Evolutionary conservation across 257 asterid species (phyloP), one percentile per base, ranked within the genome.

Genomic region (Thymus mandschuricus): DNA sequence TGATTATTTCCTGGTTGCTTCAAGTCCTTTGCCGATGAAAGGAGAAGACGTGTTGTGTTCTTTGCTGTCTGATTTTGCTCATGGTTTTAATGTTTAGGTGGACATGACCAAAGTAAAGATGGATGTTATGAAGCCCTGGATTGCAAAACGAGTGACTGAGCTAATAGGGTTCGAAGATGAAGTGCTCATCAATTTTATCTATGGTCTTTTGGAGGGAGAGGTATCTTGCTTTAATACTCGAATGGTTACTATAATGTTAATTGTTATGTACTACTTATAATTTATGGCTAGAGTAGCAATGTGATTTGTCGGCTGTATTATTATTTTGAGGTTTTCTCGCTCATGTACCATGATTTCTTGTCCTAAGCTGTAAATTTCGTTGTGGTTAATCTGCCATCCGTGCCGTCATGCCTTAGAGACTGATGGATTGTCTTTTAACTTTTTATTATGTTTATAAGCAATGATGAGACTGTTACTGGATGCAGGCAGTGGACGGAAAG

Each of bases 101-200:
- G 99, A 92, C 76, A 90, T 88, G 92, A 80, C 94, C 1, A 89
- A 89, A 74, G 96, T 95, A 69, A 89, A 90, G 88, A 75, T 95
- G 85, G 99, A 95, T 86, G 96, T 95, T 51, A 72, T 95, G 96
- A 92, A 79, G 79, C 99, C 99, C 1, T 92, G 41, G 99, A 95
- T 95, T 64, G 98, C 99, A 15, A 90, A 83, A 78, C 92, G 98
- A 30, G 98, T 89, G 6, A 95, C 98, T 28, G 99, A 95, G 86
- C 85, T 95, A n/a, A 87, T 95, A 58, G 98, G 99, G 3, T 92
- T 95, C 64, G 99, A 95, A 82, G 99, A 95, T 74, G 99, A 95
- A 90, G 99, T 95, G 75, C 92, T 95, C 66, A 89, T 95, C 79
- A 95, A 95, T 83, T 92, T 92, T 68, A 95, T 95, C 30, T 89